phyloP scores from a whole-genome alignment of 345 rosid species.

The Aethionema arabicum region DNA sequence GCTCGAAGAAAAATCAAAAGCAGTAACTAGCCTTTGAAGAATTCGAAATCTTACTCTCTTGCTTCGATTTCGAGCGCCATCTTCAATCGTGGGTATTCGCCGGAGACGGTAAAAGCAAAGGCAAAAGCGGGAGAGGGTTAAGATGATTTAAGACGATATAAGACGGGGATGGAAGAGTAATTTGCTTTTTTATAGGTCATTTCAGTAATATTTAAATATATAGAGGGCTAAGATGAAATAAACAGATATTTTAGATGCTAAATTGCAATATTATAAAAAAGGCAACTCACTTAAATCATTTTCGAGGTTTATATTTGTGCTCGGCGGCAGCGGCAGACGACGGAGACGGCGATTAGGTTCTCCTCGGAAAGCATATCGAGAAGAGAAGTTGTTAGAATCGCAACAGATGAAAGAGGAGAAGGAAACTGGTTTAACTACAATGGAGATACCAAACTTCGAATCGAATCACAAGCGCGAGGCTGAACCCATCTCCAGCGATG shows the following conservation, averaged over 20 bases:
- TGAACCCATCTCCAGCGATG: slow-evolving; percentile 22
- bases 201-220: too few relatives aligned
- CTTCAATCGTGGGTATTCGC: slow-evolving; percentile 28
- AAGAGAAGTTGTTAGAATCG: neutral
- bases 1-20: neutral
- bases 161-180: too few relatives aligned
- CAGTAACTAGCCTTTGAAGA: neutral
- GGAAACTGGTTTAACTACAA: slow-evolving; percentile 7
- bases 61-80: slow-evolving; percentile 96
- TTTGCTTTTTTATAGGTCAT: too few relatives aligned
- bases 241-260: neutral
- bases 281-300: neutral
- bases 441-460: slow-evolving; percentile 25
- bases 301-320: neutral
- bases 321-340: too few relatives aligned
- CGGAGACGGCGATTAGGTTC: slow-evolving; percentile 16
- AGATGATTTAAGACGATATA: neutral
- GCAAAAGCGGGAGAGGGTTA: neutral
- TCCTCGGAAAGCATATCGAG: slow-evolving; percentile 1
- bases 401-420: neutral
- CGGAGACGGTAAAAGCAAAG: slow-evolving; percentile 17
- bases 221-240: neutral
- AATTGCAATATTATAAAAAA: slow-evolving; percentile 1
- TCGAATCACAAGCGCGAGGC: slow-evolving; percentile 22
- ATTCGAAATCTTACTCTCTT: slow-evolving; percentile 63